Conservation (phyloP, 2,329 filamentous ascomycete genomes). For the Aphanocladium album region DNA sequence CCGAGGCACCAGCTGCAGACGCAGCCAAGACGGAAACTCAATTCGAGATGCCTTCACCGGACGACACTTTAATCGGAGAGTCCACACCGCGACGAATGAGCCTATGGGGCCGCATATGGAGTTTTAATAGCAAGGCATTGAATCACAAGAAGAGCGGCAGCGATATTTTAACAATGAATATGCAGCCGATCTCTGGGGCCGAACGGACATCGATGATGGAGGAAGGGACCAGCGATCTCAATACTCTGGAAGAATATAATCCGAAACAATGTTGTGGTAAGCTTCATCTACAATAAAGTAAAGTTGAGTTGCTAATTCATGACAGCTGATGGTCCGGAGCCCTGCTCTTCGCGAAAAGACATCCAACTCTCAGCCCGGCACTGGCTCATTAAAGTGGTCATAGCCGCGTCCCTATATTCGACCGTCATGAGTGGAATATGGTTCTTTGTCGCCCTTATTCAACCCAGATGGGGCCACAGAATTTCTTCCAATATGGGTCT, state of each 20-base stretch:
- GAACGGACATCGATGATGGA: background rate
- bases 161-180: background rate
- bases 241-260: background rate
- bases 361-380: slow-evolving; percentile 28
- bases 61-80: background rate
- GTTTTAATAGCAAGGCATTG: background rate
- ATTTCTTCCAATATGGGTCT: slow-evolving; percentile 53
- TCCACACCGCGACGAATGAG: background rate
- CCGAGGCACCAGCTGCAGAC: background rate
- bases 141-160: background rate
- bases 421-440: slow-evolving; percentile 62
- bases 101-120: background rate
- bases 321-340: slow-evolving; percentile 24
- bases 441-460: slow-evolving; percentile 55
- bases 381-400: slow-evolving; percentile 47
- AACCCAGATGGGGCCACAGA: slow-evolving; percentile 55
- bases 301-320: background rate
- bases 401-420: slow-evolving; percentile 54
- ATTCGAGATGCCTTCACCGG: background rate
- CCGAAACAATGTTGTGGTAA: background rate
- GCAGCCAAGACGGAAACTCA: background rate
- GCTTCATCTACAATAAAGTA: background rate
- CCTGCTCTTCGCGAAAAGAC: slow-evolving; percentile 29
- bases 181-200: background rate
- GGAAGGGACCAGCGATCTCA: background rate